Percentiles rank a stretch among this genome's conserved stretches.
These are phyloP conservation scores for Piper betle DNA, from an alignment of 164 flowering plant species.

Conservation along the genomic window DNA sequence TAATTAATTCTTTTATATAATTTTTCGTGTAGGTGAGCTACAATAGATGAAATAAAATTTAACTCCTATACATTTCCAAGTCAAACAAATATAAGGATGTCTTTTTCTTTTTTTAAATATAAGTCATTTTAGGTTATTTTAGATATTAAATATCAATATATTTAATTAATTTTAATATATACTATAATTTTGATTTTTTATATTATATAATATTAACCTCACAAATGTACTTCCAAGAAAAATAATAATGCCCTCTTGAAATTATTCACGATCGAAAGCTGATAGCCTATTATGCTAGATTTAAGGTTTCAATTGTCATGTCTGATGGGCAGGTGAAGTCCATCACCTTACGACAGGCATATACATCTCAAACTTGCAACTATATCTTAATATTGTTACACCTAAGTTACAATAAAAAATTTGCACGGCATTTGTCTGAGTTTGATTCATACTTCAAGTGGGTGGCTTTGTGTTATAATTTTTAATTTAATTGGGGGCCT, in stretches of 20 bases:
- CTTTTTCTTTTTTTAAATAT: no score
- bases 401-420: neutral
- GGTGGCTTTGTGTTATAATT: neutral
- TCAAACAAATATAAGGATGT: no score
- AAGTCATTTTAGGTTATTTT: no score
- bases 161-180: slow-evolving; percentile 2
- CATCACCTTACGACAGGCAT: neutral
- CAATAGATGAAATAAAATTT: no score
- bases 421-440: neutral
- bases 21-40: no score
- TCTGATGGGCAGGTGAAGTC: neutral
- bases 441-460: neutral
- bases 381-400: neutral
- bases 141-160: neutral
- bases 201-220: slow-evolving; percentile 4
- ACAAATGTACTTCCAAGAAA: neutral
- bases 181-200: slow-evolving; percentile 3
- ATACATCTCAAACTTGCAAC: neutral
- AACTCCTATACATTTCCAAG: no score
- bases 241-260: neutral
- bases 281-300: slow-evolving; percentile 7
- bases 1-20: no score
- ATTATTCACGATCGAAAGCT: slow-evolving; percentile 2
- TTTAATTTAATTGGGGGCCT: neutral
- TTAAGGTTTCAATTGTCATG: slow-evolving; percentile 6